Base-by-base conservation (phyloP, 139 green algal species). In the Gonium pectorale region DNA sequence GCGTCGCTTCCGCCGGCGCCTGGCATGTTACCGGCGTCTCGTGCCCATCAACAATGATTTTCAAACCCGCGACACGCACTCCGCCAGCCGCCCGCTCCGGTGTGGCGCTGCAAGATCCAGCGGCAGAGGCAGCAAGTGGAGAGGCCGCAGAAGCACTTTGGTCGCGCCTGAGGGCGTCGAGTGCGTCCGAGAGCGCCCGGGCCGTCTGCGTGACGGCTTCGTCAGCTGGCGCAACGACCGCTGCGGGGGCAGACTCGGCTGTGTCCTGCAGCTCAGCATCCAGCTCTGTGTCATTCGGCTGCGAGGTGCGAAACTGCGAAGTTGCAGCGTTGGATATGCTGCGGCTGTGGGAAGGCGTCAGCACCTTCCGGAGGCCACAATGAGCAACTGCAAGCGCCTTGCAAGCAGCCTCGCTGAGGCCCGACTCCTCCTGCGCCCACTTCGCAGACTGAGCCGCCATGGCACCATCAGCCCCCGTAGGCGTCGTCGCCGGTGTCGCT, bases 321-420 rank as follows among this genome's bases (percentile, higher is more conserved):
- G n/a, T n/a, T n/a, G 31, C 41, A 44, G 21, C 33, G 35, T 41
- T 27, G 5, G 73, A 81, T 5, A 38, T 54, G 40, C 54, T 81
- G 37, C 73, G 73, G 56, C 73, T 68, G 35, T 33, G 11, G n/a
- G 54, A 40, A 38, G 73, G 73, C 37, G 73, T 81, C 26, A 81
- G 73, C 54, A 81, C 73, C 19, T 41, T 56, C 46, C 29, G 21
- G 17, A 82, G 59, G 35, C 74, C 74, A 41, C 60, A 59, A 17
- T 82, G 56, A 5, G 74, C 74, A 21, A 82, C 60, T 29, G 71
- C 59, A 29, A 82, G 74, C 6, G 74, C 74, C 19, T 66, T 43
- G 59, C 29, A 33, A 40, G 59, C 71, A 5, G 74, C 29, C 19
- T 71, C 74, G 74, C 74, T 82, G 40, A 82, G 52, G 24, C 19